These are phyloP conservation scores for Rubroshorea leprosula DNA, from an alignment of 345 rosid genomes.

Conservation along the genomic window DNA sequence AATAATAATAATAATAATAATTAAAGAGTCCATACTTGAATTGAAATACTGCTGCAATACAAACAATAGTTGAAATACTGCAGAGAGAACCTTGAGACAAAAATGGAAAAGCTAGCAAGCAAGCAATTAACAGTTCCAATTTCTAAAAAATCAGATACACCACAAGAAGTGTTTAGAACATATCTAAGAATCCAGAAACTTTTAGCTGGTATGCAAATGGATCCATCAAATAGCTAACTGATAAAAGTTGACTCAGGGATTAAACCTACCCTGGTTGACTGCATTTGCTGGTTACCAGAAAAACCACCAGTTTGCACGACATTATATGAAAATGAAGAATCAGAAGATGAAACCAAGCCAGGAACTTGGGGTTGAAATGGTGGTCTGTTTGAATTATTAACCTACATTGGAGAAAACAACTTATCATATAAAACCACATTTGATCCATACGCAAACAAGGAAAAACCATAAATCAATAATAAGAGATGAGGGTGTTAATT, in stretches of 20 bases:
- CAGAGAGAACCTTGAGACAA: too few species aligned
- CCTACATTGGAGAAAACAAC: constrained; percentile 14
- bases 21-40: too few species aligned
- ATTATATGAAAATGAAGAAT: constrained; percentile 19
- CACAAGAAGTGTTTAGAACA: neutral
- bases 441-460: neutral
- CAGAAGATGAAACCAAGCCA: constrained; percentile 14
- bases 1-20: too few species aligned
- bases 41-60: too few species aligned
- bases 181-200: neutral
- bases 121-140: neutral
- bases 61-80: neutral
- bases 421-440: neutral
- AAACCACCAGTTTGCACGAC: constrained; percentile 17
- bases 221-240: neutral
- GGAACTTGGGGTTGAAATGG: constrained; percentile 18
- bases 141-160: neutral
- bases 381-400: constrained; percentile 14
- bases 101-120: neutral
- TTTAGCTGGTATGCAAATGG: neutral
- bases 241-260: neutral
- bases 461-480: constrained; percentile 4
- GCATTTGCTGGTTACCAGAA: neutral
- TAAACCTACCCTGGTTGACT: neutral
- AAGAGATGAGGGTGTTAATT: neutral